phyloP scores from a whole-genome alignment of 176 grass and related monocot species.

The Dendrocalamus sinicus region DNA sequence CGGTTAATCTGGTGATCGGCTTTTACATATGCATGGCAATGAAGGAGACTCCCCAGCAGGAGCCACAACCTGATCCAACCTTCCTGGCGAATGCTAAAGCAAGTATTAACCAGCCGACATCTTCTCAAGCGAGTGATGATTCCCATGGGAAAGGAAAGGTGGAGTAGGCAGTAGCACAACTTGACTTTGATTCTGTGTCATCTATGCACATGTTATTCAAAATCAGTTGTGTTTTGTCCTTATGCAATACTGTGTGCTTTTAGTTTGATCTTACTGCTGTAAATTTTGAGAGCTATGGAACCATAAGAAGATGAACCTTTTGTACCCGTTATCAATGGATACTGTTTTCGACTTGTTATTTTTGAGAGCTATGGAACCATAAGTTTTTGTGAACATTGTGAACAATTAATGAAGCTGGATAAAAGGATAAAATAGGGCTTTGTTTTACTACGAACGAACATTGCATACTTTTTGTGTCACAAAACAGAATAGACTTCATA shows the following conservation, averaged over 20 bases:
- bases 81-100: conserved; percentile 86
- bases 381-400: neutral
- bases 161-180: conserved; percentile 55
- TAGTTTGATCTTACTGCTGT: neutral
- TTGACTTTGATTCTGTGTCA: conserved; percentile 5
- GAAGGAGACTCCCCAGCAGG: conserved; percentile 59
- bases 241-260: neutral
- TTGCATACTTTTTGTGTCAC: neutral
- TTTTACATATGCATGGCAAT: conserved; percentile 91
- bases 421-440: neutral
- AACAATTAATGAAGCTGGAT: conserved; percentile 2
- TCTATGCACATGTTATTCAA: neutral
- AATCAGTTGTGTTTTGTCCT: conserved; percentile 1
- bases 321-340: conserved; percentile 22
- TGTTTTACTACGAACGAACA: neutral
- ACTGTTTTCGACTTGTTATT: neutral
- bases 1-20: conserved; percentile 79
- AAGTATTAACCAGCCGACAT: conserved; percentile 66
- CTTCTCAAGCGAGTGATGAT: conserved; percentile 54
- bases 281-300: conserved; percentile 21
- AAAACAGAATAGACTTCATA: conserved; percentile 21
- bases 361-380: neutral
- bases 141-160: conserved; percentile 70
- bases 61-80: conserved; percentile 80
- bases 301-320: conserved; percentile 10